These are phyloP conservation scores for Chalaropsis ovoidea DNA, from an alignment of 2,329 filamentous ascomycete species.

Conservation along the genomic window DNA sequence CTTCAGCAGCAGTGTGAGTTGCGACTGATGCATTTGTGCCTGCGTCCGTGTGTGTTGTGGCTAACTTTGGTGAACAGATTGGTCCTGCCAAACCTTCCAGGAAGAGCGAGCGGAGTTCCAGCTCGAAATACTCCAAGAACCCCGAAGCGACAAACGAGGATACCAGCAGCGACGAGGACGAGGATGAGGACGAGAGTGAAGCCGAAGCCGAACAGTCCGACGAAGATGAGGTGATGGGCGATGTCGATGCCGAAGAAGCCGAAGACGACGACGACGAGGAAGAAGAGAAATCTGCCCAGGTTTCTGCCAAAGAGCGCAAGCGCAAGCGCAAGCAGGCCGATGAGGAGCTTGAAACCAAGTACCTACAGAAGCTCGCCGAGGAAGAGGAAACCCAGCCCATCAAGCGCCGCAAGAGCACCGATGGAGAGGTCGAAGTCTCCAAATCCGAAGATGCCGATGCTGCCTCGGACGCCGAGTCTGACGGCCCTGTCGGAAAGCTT, in stretches of 20 bases:
- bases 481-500: conserved; percentile 31
- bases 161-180: conserved; percentile 29
- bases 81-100: conserved; percentile 42
- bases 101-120: conserved; percentile 28
- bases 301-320: conserved; percentile 45
- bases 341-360: conserved; percentile 60
- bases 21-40: not conserved
- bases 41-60: not conserved
- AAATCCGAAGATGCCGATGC: conserved; percentile 44
- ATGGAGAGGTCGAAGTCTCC: conserved; percentile 34
- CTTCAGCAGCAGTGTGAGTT: conserved; percentile 62
- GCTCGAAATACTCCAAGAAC: conserved; percentile 32
- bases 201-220: conserved; percentile 30
- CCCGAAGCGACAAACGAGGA: conserved; percentile 29
- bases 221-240: conserved; percentile 29
- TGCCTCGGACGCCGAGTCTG: conserved; percentile 36
- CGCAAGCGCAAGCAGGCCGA: conserved; percentile 58
- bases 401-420: conserved; percentile 37
- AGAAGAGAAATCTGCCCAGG: conserved; percentile 32
- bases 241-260: conserved; percentile 28
- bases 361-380: conserved; percentile 55
- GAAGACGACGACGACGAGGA: conserved; percentile 31
- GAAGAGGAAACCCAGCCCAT: conserved; percentile 39
- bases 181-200: conserved; percentile 29
- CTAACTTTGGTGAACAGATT: conserved; percentile 33